These are phyloP conservation scores for Globisporangium splendens DNA, from an alignment of 352 stramenopile genomes.

Conservation along the genomic window DNA sequence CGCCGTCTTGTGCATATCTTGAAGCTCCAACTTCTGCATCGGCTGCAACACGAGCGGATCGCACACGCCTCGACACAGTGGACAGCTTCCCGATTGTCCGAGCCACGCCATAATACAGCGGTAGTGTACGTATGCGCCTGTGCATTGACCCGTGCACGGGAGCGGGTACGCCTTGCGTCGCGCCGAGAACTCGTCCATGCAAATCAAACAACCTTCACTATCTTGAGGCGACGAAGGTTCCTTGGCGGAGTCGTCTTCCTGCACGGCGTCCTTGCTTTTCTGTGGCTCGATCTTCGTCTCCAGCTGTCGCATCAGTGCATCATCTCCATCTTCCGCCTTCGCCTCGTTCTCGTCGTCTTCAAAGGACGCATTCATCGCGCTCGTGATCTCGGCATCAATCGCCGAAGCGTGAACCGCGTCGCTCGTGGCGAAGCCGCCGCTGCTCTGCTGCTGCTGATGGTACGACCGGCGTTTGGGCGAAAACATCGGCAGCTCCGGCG, in stretches of 20 bases:
- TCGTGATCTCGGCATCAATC: conserved; percentile 24
- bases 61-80: conserved; percentile 73
- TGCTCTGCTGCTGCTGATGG: neutral
- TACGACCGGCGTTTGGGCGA: conserved; percentile 53
- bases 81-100: conserved; percentile 78
- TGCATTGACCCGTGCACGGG: conserved; percentile 74
- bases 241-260: conserved; percentile 4
- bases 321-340: conserved; percentile 33
- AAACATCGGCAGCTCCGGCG: conserved; percentile 41
- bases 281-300: conserved; percentile 9
- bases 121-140: conserved; percentile 80
- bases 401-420: conserved; percentile 4
- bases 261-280: conserved; percentile 12
- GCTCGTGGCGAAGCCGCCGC: neutral
- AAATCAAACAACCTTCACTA: conserved; percentile 72
- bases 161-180: conserved; percentile 82
- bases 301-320: conserved; percentile 2
- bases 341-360: conserved; percentile 33
- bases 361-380: conserved; percentile 22
- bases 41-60: conserved; percentile 81
- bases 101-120: conserved; percentile 89
- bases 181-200: conserved; percentile 88
- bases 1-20: conserved; percentile 74
- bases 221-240: conserved; percentile 15
- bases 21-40: conserved; percentile 77